Evolutionary conservation across 2,329 filamentous ascomycete species (phyloP).

Genomic region (Sporothrix phasma): DNA sequence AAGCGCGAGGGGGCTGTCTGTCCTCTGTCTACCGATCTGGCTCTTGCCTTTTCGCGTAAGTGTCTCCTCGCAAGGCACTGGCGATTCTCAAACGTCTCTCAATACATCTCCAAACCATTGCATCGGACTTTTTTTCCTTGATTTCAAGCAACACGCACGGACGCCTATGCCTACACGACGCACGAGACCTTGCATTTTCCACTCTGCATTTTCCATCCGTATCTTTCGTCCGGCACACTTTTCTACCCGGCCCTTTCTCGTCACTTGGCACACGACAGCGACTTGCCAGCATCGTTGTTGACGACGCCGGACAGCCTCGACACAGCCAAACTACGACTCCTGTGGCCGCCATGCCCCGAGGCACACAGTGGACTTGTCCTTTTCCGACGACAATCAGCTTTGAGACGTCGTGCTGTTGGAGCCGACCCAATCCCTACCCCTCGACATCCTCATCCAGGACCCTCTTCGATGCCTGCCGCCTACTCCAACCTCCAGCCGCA

Average conservation of each 20-base stretch:
- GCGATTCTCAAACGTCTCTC: background rate
- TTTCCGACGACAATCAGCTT: background rate
- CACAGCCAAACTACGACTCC: background rate
- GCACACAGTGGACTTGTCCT: background rate
- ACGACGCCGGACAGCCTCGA: too few species aligned
- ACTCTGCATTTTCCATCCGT: background rate
- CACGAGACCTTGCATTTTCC: too few species aligned
- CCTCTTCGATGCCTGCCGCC: constrained; percentile 28
- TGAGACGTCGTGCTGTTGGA: background rate
- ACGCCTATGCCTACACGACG: too few species aligned
- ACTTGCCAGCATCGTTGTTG: background rate
- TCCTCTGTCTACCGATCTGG: background rate
- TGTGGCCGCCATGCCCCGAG: background rate
- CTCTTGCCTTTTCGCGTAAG: background rate
- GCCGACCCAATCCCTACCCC: background rate
- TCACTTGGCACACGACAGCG: background rate
- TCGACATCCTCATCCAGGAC: background rate
- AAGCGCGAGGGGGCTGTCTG: background rate
- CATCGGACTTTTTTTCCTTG: too few species aligned
- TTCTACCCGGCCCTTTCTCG: background rate
- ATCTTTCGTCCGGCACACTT: background rate
- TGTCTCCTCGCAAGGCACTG: background rate
- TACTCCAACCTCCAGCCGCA: constrained; percentile 37
- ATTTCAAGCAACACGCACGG: too few species aligned
- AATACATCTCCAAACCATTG: background rate